These are phyloP conservation scores for Coemansia sp. DNA, from an alignment of 192 early-diverging fungal species.

Conservation along the genomic window DNA sequence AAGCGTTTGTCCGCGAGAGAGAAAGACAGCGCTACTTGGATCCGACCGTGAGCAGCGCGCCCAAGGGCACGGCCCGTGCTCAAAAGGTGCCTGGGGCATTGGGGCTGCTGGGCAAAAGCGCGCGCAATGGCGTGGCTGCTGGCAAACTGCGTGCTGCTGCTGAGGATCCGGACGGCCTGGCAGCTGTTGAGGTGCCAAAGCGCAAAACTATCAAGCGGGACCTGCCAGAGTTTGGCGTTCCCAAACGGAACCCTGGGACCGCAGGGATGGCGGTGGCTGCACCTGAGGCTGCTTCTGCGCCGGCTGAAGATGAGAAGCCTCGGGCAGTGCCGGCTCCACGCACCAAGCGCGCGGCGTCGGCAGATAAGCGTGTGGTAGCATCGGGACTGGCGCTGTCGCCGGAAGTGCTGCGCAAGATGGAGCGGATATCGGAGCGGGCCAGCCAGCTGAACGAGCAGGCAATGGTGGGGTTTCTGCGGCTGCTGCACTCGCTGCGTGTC, in stretches of 20 bases:
- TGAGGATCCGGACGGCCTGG: neutral
- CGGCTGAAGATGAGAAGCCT: slow-evolving; percentile 1
- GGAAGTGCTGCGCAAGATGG: slow-evolving; percentile 17
- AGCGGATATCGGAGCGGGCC: slow-evolving; percentile 29
- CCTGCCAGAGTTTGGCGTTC: neutral
- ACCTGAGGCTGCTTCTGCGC: neutral
- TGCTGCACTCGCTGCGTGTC: slow-evolving; percentile 42
- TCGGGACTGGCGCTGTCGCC: slow-evolving; percentile 12
- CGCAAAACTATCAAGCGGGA: slow-evolving; percentile 3
- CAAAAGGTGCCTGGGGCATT: slow-evolving; percentile 1
- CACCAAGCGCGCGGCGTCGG: neutral
- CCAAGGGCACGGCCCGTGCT: neutral
- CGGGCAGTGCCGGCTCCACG: neutral
- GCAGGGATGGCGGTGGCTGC: neutral
- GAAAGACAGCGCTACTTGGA: slow-evolving; percentile 34
- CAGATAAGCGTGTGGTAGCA: neutral
- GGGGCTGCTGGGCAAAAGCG: slow-evolving; percentile 6
- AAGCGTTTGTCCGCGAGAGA: slow-evolving; percentile 44
- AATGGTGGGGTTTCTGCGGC: slow-evolving; percentile 28
- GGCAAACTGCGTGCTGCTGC: neutral
- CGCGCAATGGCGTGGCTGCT: neutral
- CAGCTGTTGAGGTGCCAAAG: neutral
- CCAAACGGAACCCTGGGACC: neutral
- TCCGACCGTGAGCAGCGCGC: slow-evolving; percentile 3
- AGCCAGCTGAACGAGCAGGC: slow-evolving; percentile 18